Evolutionary conservation across 1,284 basidiomycete genomes (phyloP), one percentile per base, ranked within the genome.

Genomic region (Apiotrichum sp.): DNA sequence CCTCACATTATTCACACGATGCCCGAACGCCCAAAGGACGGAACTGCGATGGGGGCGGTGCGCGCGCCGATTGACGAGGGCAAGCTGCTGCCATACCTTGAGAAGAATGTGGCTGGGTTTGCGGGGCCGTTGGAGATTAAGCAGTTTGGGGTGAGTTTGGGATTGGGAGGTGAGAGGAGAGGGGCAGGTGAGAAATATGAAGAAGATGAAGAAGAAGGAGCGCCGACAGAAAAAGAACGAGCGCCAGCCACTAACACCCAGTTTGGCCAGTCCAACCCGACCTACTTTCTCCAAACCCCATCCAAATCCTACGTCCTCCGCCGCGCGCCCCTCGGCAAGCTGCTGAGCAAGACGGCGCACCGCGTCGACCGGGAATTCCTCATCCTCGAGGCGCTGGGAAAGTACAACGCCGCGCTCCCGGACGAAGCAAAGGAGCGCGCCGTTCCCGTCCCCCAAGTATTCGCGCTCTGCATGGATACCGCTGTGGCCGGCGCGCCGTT

Each of bases 361-460:
- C 89, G 93, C 69, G 84, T 98, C 46, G 93, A 96, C 70, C 84
- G 93, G 41, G 93, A 97, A 78, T 95, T 86, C 76, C 82, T 81
- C 32, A 84, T 96, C 63, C 80, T 97, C 16, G 76, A 78, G 38
- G 87, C 90, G 1, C 77, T 96, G 32, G 84, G 88, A 68, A 78
- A 75, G 46, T 82, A 89, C 73, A 93, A 93, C 64, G 78, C 71
- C 3, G n/a, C 42, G n/a, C 42, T 55, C 3, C 52, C 52, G 9
- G 34, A 22, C 16, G 42, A 45, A 9, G 40, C 46, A 13, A 11
- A 32, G 14, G 39, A 31, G 38, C 78, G 79, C 35, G 3, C 3
- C 32, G 85, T 97, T 6, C 93, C 93, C 1, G 85, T 95, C 1
- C 95, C 93, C 0, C 81, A 86, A 65, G 89, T 93, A 0, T 86